Base-by-base conservation (phyloP, 2,329 filamentous ascomycete genomes). In the Diaporthe velutina region DNA sequence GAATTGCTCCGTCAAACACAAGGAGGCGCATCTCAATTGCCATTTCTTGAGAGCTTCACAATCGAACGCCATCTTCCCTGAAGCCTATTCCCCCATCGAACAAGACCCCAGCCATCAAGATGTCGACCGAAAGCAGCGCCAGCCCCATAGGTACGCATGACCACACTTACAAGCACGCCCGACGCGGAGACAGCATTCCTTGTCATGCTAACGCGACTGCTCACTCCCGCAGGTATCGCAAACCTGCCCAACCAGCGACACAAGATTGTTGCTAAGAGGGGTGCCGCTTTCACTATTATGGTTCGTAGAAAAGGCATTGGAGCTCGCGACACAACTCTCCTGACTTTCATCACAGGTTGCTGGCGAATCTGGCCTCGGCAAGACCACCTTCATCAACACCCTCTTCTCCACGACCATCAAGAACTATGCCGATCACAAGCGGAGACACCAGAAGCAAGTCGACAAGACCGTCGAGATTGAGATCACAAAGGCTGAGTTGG, bases 381-480 rank as follows among this genome's bases (percentile, higher is more conserved):
- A 99, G 92, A 99, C 97, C 35, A 99, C 97, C 82, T 99, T 99
- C 88, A 98, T 99, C 92, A 99, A 99, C 93, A 99, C 97, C 76
- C 93, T 99, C 76, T 99, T 99, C 91, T 99, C 97, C 77, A 99
- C 97, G 79, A 99, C 97, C 81, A 99, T 99, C 92, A 99, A 99
- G 91, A 99, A 98, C 91, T 99, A 99, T 86, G 97, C 97, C 91
- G 97, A 99, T 87, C 96, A 99, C 92, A 98, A 98, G 91, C 94
- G 95, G 87, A 95, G 97, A 83, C 97, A 99, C 87, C 95, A 97
- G 88, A 99, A 99, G 92, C 97, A 99, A 90, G 92, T 98, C 80
- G 97, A 99, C 89, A 98, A 98, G 92, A 99, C 97, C 15, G 97
- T 99, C 79, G 97, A 99, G 89, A 99, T 99, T 81, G 97, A 99